Evolutionary conservation across 495 filamentous ascomycete genomes (phyloP).

Genomic region (Penicillium riverlandense): DNA sequence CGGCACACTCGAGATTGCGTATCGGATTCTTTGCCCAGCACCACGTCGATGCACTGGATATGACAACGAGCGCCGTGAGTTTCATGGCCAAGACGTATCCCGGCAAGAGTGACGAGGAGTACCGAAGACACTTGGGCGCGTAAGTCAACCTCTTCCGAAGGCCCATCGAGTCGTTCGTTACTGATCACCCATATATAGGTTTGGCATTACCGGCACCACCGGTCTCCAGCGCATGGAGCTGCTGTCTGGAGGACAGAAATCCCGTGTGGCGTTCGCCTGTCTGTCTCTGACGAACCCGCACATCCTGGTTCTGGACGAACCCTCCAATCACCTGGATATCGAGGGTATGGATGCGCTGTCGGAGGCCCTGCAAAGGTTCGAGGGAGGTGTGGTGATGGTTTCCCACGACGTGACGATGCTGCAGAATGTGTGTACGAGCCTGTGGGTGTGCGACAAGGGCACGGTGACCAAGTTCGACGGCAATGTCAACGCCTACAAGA

Average conservation of each 20-base stretch:
- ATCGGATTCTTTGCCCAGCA: conserved; percentile 98
- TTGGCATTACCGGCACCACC: conserved; percentile 96
- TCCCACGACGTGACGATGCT: conserved; percentile 99
- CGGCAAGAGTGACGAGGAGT: conserved; percentile 91
- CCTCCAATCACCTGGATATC: conserved; percentile 97
- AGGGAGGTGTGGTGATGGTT: conserved; percentile 96
- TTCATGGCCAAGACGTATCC: conserved; percentile 94
- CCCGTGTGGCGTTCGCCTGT: conserved; percentile 93
- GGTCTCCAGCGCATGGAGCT: conserved; percentile 94
- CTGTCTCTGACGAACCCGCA: conserved; percentile 89
- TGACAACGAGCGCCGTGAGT: conserved; percentile 77
- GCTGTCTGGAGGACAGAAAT: conserved; percentile 96
- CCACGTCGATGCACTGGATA: conserved; percentile 93
- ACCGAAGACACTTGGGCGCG: conserved; percentile 89
- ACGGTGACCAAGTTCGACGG: conserved; percentile 96
- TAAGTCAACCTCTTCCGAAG: conserved; percentile 16
- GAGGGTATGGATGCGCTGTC: conserved; percentile 97
- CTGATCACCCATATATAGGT: conserved; percentile 32
- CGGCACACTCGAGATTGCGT: conserved; percentile 76
- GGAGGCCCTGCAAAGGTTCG: conserved; percentile 73
- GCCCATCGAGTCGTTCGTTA: neutral
- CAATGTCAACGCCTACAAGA: conserved; percentile 96
- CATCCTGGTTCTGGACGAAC: conserved; percentile 96
- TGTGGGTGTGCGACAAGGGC: conserved; percentile 96
- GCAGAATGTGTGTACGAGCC: conserved; percentile 83